phyloP scores from a whole-genome alignment of 768 basidiomycete genomes.

The Tremella yokohamensis region DNA sequence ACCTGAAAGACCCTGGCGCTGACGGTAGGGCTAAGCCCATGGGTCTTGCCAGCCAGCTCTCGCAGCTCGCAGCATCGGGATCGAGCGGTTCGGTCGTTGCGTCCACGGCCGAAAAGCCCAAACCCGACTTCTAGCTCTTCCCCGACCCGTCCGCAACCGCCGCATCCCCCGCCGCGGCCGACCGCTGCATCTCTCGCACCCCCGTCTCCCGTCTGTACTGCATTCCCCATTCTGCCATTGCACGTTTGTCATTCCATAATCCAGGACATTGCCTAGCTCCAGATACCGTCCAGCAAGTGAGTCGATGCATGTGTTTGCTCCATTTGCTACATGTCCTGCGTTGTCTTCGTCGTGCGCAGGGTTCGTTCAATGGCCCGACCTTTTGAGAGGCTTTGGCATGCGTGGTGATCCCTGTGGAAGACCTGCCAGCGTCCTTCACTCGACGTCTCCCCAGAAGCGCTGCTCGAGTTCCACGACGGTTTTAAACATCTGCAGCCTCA shows the following conservation, averaged over 20 bases:
- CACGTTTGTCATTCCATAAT: background rate
- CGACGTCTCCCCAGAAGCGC: conserved; percentile 23
- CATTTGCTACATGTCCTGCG: background rate
- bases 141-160: background rate
- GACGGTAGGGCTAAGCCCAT: conserved; percentile 23
- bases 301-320: no score
- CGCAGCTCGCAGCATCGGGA: conserved; percentile 35
- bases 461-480: conserved; percentile 28
- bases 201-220: no score
- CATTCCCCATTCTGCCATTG: no score
- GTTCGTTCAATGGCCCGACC: no score
- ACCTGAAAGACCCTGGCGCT: background rate
- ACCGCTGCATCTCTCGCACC: no score
- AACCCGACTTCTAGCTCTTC: conserved; percentile 34
- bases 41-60: conserved; percentile 31
- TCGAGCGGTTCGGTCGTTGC: conserved; percentile 10
- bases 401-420: no score
- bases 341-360: background rate
- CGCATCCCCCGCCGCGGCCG: no score
- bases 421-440: background rate
- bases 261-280: conserved; percentile 1
- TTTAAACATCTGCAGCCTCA: conserved; percentile 23
- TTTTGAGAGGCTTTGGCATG: no score
- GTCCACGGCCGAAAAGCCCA: conserved; percentile 22
- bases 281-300: background rate